These are phyloP conservation scores for Hyaloscypha hepaticicola DNA, from an alignment of 495 filamentous ascomycete species.

Conservation along the genomic window DNA sequence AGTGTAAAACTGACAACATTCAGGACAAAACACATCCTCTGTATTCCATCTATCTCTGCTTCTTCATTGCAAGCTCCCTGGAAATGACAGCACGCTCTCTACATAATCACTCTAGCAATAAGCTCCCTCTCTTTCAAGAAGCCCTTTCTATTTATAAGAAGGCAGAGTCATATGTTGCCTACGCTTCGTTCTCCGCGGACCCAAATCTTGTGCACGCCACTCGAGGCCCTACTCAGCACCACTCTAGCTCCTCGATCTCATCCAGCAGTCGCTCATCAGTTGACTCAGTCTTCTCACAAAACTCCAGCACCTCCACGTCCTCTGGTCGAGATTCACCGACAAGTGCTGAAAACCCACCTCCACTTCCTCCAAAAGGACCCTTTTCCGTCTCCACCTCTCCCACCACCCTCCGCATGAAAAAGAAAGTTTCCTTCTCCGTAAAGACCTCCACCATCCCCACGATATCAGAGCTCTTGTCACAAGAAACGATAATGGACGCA, in stretches of 20 bases:
- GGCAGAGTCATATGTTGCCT: conserved; percentile 40
- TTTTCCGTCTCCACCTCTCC: conserved; percentile 33
- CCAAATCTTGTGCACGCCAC: conserved; percentile 38
- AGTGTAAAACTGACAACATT: neutral
- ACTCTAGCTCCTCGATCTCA: conserved; percentile 35
- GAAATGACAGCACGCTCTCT: conserved; percentile 52
- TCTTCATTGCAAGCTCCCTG: conserved; percentile 52
- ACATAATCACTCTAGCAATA: conserved; percentile 41
- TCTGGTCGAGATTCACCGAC: conserved; percentile 31
- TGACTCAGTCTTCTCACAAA: conserved; percentile 43
- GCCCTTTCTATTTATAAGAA: conserved; percentile 48
- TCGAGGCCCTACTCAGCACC: conserved; percentile 38
- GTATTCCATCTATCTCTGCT: conserved; percentile 52
- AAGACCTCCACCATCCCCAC: conserved; percentile 28
- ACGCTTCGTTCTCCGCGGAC: conserved; percentile 25
- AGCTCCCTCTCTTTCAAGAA: conserved; percentile 46
- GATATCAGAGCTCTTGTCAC: neutral
- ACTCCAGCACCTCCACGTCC: conserved; percentile 43
- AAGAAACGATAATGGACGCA: neutral
- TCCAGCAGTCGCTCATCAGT: conserved; percentile 47
- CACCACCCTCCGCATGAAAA: conserved; percentile 35
- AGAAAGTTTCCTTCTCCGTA: conserved; percentile 53
- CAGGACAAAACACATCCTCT: conserved; percentile 34
- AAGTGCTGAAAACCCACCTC: conserved; percentile 20
- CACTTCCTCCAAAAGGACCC: conserved; percentile 23